Conservation (phyloP, 495 filamentous ascomycete genomes). For the Beverwykella pulmonaria region DNA sequence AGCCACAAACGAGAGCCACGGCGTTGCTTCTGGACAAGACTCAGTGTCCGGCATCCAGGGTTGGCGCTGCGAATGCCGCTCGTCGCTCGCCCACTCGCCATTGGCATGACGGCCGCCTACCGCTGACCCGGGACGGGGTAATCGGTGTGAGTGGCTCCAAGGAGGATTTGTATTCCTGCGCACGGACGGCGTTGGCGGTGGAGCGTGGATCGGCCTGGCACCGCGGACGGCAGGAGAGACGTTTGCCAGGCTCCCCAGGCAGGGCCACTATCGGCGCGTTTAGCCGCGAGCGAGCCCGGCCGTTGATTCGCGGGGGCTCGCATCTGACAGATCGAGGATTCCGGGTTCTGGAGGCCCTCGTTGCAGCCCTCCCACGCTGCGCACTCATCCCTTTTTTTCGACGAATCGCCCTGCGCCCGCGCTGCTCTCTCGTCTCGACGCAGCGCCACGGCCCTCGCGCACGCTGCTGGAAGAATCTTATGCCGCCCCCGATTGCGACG, state of each 20-base stretch:
- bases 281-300: conserved; percentile 21
- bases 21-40: not conserved
- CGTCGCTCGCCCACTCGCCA: not conserved
- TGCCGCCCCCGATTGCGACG: conserved; percentile 21
- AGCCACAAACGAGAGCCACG: not conserved
- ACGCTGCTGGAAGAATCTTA: too few species aligned
- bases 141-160: conserved; percentile 8
- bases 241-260: conserved; percentile 10
- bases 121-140: conserved; percentile 15
- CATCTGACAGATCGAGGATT: conserved; percentile 22
- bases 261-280: conserved; percentile 4
- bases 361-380: not conserved
- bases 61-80: conserved; percentile 26
- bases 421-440: too few species aligned
- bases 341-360: conserved; percentile 20
- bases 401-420: not conserved
- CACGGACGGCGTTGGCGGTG: conserved; percentile 18
- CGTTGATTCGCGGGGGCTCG: conserved; percentile 11
- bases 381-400: not conserved
- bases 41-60: conserved; percentile 28
- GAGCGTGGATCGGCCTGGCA: too few species aligned
- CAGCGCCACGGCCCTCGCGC: too few species aligned
- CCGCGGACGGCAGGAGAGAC: conserved; percentile 10
- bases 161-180: conserved; percentile 19
- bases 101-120: conserved; percentile 31